Evolutionary conservation across 2,329 filamentous ascomycete genomes (phyloP).

Genomic region (Conoideocrella luteorostrata): DNA sequence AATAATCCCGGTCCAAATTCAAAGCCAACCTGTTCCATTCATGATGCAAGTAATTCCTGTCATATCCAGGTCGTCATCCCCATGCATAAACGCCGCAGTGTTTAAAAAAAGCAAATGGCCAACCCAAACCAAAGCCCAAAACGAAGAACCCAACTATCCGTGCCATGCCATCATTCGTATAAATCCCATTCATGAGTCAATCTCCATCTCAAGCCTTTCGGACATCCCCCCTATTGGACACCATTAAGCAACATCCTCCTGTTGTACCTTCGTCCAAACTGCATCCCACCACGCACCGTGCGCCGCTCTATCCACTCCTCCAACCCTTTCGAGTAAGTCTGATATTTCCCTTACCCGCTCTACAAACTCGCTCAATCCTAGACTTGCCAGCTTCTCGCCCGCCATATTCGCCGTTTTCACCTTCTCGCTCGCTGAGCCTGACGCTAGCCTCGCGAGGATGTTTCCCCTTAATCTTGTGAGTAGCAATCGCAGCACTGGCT

Average conservation of each 20-base stretch:
- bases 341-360: conserved; percentile 62
- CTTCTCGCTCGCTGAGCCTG: conserved; percentile 62
- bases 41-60: too few relatives aligned
- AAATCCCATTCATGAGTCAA: too few relatives aligned
- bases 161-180: too few relatives aligned
- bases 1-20: too few relatives aligned
- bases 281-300: conserved; percentile 67
- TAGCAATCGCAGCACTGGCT: conserved; percentile 59
- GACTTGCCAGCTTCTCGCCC: conserved; percentile 60
- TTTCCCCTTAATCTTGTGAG: conserved; percentile 62
- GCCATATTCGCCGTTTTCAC: conserved; percentile 63
- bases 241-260: conserved; percentile 23
- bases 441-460: conserved; percentile 57
- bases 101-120: too few relatives aligned
- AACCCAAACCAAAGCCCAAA: too few relatives aligned
- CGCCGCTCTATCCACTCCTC: conserved; percentile 59
- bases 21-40: too few relatives aligned
- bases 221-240: not conserved
- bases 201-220: not conserved
- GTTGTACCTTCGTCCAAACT: conserved; percentile 50
- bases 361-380: conserved; percentile 69
- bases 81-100: too few relatives aligned
- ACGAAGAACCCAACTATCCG: too few relatives aligned
- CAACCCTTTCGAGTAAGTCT: conserved; percentile 59
- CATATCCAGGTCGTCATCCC: too few relatives aligned